These are phyloP conservation scores for Cladosporium sphaerospermum DNA, from an alignment of 2,329 filamentous ascomycete species.

Conservation along the genomic window DNA sequence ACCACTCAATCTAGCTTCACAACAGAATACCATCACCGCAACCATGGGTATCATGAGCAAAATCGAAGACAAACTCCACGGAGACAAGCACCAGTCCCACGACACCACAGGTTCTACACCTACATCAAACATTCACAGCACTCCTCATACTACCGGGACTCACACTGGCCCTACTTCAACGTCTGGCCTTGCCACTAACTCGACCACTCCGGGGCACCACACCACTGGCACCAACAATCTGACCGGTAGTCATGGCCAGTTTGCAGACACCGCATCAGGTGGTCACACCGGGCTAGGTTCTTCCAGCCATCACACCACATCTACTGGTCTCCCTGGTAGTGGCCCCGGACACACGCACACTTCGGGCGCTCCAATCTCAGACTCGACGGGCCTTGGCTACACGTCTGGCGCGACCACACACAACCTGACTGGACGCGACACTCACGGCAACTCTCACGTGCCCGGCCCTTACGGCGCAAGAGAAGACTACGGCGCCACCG, in stretches of 20 bases:
- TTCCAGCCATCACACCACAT: neutral
- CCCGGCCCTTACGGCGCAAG: conserved; percentile 1
- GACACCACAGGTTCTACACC: neutral
- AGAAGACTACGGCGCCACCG: conserved; percentile 2
- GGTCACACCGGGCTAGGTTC: neutral
- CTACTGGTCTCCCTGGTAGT: neutral
- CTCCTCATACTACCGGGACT: neutral
- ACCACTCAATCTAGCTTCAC: neutral
- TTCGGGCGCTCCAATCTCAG: neutral
- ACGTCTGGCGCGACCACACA: neutral
- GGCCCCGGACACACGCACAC: neutral
- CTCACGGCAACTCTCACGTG: neutral
- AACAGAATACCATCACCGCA: neutral
- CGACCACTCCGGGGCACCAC: neutral
- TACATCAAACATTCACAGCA: neutral
- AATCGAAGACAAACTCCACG: conserved; percentile 1
- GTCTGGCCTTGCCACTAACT: neutral
- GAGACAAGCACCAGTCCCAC: neutral
- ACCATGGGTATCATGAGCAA: conserved; percentile 9
- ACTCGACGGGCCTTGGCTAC: neutral
- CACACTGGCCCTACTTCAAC: neutral
- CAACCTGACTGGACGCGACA: conserved; percentile 3
- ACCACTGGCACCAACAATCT: neutral
- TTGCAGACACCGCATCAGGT: neutral
- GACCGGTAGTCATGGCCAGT: neutral